Percentiles rank a stretch among this genome's conserved stretches.
phyloP scores from a whole-genome alignment of 306 rosid genomes.

The Pachyrhizus erosus region DNA sequence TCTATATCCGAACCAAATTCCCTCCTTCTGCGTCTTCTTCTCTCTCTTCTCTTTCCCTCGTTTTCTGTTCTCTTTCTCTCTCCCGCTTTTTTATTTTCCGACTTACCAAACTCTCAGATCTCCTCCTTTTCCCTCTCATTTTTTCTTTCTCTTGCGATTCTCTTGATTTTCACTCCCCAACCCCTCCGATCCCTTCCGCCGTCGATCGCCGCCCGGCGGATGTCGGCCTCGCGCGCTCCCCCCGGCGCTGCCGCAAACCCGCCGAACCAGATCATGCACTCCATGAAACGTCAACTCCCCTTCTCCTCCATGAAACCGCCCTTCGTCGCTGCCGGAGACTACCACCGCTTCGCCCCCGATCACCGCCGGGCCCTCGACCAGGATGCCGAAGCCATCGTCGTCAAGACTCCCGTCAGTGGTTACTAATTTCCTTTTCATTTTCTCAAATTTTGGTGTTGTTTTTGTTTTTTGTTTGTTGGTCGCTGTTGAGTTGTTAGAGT shows the following conservation, averaged over 20 bases:
- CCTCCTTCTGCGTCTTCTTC: conserved; percentile 56
- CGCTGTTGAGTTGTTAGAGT: conserved; percentile 14
- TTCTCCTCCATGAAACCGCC: conserved; percentile 79
- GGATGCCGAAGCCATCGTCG: conserved; percentile 62
- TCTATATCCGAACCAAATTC: conserved; percentile 93
- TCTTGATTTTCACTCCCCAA: no score
- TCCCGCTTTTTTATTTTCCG: conserved; percentile 72
- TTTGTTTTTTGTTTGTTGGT: not conserved
- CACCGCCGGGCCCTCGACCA: conserved; percentile 58
- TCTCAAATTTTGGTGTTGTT: not conserved
- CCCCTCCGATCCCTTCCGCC: conserved; percentile 34
- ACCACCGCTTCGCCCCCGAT: conserved; percentile 78
- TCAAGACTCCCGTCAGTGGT: conserved; percentile 70
- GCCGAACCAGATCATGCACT: conserved; percentile 67
- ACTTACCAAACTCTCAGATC: conserved; percentile 69
- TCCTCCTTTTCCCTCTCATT: conserved; percentile 29
- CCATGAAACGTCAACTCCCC: conserved; percentile 77
- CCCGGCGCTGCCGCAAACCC: conserved; percentile 52
- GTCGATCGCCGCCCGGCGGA: conserved; percentile 54
- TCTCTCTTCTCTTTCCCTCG: conserved; percentile 68
- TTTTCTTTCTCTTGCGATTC: conserved; percentile 12
- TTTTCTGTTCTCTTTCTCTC: conserved; percentile 74
- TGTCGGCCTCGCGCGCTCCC: conserved; percentile 70
- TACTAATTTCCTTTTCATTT: not conserved
- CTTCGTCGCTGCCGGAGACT: conserved; percentile 75